Evolutionary conservation across 805 yeast genomes (phyloP).

Genomic region (Clavispora vitiphila): DNA sequence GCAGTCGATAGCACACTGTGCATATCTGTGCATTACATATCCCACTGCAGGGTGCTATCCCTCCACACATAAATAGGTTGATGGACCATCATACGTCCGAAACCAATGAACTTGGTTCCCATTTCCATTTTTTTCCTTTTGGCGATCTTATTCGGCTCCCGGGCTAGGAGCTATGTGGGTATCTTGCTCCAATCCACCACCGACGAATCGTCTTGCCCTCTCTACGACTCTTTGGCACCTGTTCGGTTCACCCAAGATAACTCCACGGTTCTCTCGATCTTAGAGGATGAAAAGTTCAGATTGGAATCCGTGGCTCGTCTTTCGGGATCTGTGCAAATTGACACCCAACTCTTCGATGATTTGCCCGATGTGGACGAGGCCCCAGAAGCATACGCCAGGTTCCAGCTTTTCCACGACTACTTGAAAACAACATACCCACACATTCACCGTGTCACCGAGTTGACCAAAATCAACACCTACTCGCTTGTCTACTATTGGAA

Average conservation of each 20-base stretch:
- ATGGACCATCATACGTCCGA: not conserved
- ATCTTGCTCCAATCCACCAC: not conserved
- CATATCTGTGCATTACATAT: too few relatives aligned
- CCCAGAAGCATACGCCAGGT: constrained; percentile 44
- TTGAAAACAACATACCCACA: constrained; percentile 11
- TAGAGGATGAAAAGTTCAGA: constrained; percentile 28
- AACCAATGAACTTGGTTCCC: not conserved
- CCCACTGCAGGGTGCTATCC: too few relatives aligned
- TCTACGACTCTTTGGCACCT: constrained; percentile 12
- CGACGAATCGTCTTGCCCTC: constrained; percentile 4
- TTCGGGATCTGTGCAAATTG: constrained; percentile 57
- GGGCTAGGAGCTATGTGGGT: not conserved
- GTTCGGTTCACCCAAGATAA: constrained; percentile 23
- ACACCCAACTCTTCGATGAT: constrained; percentile 59
- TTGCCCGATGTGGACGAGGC: constrained; percentile 47
- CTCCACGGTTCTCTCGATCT: constrained; percentile 27
- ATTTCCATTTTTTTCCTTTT: not conserved
- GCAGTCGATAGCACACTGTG: too few relatives aligned
- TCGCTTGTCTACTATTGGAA: constrained; percentile 14
- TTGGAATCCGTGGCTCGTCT: constrained; percentile 38
- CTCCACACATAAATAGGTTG: too few relatives aligned
- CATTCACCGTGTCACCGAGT: constrained; percentile 6
- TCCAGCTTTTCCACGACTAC: constrained; percentile 12
- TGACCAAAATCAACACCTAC: constrained; percentile 11
- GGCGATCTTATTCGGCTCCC: not conserved